Evolutionary conservation across 202 grass and related monocot genomes (phyloP), one percentile per base, ranked within the genome.

Genomic region (Elaeis oleifera): DNA sequence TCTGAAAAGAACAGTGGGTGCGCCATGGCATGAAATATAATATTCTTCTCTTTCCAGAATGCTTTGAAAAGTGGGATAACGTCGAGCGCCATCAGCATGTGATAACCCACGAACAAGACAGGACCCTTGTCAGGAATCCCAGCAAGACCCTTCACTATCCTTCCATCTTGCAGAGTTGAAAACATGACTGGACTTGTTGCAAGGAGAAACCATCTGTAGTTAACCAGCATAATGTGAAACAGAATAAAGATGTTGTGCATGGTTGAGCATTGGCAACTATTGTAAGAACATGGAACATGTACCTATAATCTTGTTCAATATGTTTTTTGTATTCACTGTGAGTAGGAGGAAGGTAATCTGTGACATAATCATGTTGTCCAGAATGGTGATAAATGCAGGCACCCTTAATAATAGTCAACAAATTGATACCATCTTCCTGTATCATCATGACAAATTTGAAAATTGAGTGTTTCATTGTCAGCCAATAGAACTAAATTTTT

Each of bases 351-450:
- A 91, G 74, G 74, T 81, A 88, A 83, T 91, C 87, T 0, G 65
- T 79, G 54, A 90, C 78, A 44, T 70, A 67, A 73, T 96, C 87
- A 67, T 28, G 56, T 73, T 83, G 87, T 70, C 57, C 71, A 13
- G 81, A 79, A 64, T 63, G 79, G 7, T 87, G 91, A 58, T 96
- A 96, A 74, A 85, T 88, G 60, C 73, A 72, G 51, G 54, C 67
- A 29, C 73, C 87, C 78, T 96, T 96, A 73, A 96, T 81, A 51
- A 88, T 68, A 76, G 76, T 85, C 59, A 96, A 66, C 18, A 96
- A 64, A 68, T 96, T 96, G 39, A 91, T 21, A 39, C 84, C 91
- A 70, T 85, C 87, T 76, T 96, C 91, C 91, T 96, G 71, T 16
- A 63, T 14, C 36, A 44, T 44, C 36, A 44, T 1, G 2, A 68